phyloP scores from a whole-genome alignment of 768 basidiomycete species.

The Coprinopsis cinerea region DNA sequence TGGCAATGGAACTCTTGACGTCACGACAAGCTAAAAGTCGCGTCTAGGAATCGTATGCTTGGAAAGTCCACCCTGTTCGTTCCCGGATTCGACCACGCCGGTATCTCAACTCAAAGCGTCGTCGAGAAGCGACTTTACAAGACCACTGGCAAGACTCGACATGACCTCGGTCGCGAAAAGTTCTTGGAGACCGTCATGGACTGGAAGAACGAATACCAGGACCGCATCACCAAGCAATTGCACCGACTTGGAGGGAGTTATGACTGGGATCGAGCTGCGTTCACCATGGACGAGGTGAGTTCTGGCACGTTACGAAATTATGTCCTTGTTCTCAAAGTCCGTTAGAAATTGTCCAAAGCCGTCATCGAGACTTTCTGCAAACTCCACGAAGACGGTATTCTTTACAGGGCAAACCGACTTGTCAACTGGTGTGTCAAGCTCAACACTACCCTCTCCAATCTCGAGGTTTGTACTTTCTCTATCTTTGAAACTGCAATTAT shows the following conservation, averaged over 20 bases:
- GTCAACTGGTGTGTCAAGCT: slow-evolving; percentile 98
- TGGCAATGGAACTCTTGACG: slow-evolving; percentile 16
- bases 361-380: slow-evolving; percentile 89
- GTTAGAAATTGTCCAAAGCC: slow-evolving; percentile 70
- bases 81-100: slow-evolving; percentile 97
- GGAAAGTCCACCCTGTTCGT: slow-evolving; percentile 86
- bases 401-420: slow-evolving; percentile 94
- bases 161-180: slow-evolving; percentile 91
- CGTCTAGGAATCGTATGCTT: slow-evolving; percentile 85
- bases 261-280: slow-evolving; percentile 92
- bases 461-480: slow-evolving; percentile 57
- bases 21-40: slow-evolving; percentile 19
- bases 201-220: slow-evolving; percentile 97
- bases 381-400: slow-evolving; percentile 83
- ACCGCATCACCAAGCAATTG: slow-evolving; percentile 86
- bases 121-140: slow-evolving; percentile 93
- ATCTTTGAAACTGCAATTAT: background rate
- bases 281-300: slow-evolving; percentile 88
- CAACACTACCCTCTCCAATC: slow-evolving; percentile 96
- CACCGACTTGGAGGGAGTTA: slow-evolving; percentile 86
- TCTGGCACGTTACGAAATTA: background rate
- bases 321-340: slow-evolving; percentile 1
- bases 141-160: slow-evolving; percentile 71
- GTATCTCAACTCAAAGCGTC: slow-evolving; percentile 96
- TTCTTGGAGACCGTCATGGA: slow-evolving; percentile 89